Percentiles rank a stretch among this genome's conserved stretches.
These are phyloP conservation scores for Tagetes patula DNA, from an alignment of 129 eudicot species.

Conservation along the genomic window DNA sequence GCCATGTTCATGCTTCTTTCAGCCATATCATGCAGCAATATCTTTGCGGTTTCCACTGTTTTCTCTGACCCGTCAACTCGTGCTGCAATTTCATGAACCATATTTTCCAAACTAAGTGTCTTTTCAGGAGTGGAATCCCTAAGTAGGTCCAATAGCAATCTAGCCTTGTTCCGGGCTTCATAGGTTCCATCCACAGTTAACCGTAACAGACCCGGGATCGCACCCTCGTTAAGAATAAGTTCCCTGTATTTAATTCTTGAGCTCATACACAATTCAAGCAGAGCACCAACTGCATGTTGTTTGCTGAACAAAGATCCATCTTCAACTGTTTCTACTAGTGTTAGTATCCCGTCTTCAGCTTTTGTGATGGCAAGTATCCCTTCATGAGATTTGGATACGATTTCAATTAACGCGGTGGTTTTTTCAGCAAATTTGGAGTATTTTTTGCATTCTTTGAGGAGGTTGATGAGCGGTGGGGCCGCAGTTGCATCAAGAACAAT, in stretches of 20 bases:
- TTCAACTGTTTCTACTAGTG: constrained; percentile 75
- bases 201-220: constrained; percentile 72
- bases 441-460: constrained; percentile 71
- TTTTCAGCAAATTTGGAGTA: constrained; percentile 76
- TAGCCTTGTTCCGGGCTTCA: constrained; percentile 60
- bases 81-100: constrained; percentile 56
- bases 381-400: constrained; percentile 46
- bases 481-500: constrained; percentile 51
- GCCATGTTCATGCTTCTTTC: constrained; percentile 53
- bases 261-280: constrained; percentile 60
- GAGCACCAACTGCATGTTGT: constrained; percentile 68
- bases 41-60: constrained; percentile 64
- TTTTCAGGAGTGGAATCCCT: constrained; percentile 49
- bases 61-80: constrained; percentile 51
- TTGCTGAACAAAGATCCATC: constrained; percentile 71
- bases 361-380: constrained; percentile 54
- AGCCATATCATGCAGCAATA: constrained; percentile 55
- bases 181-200: constrained; percentile 73
- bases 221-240: constrained; percentile 81
- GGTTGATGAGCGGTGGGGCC: constrained; percentile 61
- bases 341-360: constrained; percentile 55
- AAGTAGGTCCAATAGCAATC: constrained; percentile 59
- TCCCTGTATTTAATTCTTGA: constrained; percentile 62
- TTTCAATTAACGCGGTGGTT: constrained; percentile 61
- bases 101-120: constrained; percentile 51